Percentiles rank a stretch among this genome's conserved stretches.
Evolutionary conservation across 495 filamentous ascomycete genomes (phyloP).

Genomic region (Xylaria bambusicola): DNA sequence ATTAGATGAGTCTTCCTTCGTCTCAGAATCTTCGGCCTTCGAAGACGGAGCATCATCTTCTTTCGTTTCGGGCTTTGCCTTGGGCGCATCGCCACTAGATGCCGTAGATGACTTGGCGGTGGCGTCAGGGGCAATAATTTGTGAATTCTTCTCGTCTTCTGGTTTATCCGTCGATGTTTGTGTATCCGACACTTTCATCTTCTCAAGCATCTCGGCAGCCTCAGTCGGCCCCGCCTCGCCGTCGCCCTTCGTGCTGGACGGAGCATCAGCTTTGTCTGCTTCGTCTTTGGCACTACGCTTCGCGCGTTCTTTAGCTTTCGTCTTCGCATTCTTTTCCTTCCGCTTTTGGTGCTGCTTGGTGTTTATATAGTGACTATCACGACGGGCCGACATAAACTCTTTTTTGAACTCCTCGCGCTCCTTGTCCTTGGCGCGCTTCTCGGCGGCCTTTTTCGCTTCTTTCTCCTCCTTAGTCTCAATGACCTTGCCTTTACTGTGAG

Average conservation of each 20-base stretch:
- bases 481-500: constrained; percentile 74
- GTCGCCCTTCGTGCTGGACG: no score
- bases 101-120: neutral
- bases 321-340: constrained; percentile 33
- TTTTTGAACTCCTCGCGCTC: constrained; percentile 56
- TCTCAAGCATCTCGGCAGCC: constrained; percentile 18
- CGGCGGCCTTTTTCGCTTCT: constrained; percentile 43
- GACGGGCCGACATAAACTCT: constrained; percentile 45
- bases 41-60: neutral
- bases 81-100: neutral
- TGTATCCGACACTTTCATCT: constrained; percentile 22
- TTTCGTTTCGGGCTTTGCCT: constrained; percentile 8
- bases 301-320: constrained; percentile 36
- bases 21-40: constrained; percentile 6
- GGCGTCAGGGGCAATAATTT: neutral
- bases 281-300: constrained; percentile 36
- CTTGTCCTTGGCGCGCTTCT: constrained; percentile 48
- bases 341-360: constrained; percentile 36
- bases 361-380: constrained; percentile 27
- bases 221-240: no score
- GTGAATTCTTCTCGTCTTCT: neutral
- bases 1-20: constrained; percentile 4
- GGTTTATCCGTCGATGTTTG: constrained; percentile 7
- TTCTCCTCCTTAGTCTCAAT: constrained; percentile 68
- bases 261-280: constrained; percentile 19